Percentiles rank a stretch among this genome's conserved stretches.
Conservation (phyloP, 768 basidiomycete species). For the Scleroderma citrinum region DNA sequence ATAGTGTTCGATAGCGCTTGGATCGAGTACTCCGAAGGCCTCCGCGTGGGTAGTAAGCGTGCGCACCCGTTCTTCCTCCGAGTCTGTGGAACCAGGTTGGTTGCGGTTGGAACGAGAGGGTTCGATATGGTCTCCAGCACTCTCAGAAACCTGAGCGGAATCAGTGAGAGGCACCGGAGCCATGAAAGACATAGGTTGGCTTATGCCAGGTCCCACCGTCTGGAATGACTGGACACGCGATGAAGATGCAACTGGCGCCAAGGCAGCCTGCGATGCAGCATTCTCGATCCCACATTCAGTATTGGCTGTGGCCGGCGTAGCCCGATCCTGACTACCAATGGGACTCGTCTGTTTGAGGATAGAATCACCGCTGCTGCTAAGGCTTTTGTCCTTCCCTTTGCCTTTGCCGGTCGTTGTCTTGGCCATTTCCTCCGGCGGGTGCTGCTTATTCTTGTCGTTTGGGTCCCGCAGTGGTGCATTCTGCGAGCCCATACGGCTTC, state of each 20-base stretch:
- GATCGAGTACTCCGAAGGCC: constrained; percentile 54
- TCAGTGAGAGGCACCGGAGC: constrained; percentile 7
- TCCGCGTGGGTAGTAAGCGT: constrained; percentile 57
- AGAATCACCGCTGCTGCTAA: constrained; percentile 2
- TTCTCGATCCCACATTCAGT: constrained; percentile 23
- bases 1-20: constrained; percentile 44
- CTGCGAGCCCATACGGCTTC: constrained; percentile 13
- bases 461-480: constrained; percentile 11
- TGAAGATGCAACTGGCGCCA: constrained; percentile 6
- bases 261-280: constrained; percentile 4
- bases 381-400: constrained; percentile 23
- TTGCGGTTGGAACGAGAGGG: constrained; percentile 8
- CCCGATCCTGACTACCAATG: constrained; percentile 27
- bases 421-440: constrained; percentile 11
- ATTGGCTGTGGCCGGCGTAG: constrained; percentile 27
- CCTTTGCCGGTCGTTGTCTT: constrained; percentile 16
- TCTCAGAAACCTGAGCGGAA: constrained; percentile 4
- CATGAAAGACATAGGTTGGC: constrained; percentile 19
- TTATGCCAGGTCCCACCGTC: constrained; percentile 4
- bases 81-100: constrained; percentile 24
- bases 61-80: constrained; percentile 23
- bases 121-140: constrained; percentile 5
- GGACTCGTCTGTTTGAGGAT: constrained; percentile 7
- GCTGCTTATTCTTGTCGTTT: constrained; percentile 20
- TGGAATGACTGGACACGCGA: constrained; percentile 14